Evolutionary conservation across 2,329 filamentous ascomycete species (phyloP), one percentile per base, ranked within the genome.

Genomic region (Corinectria fuckeliana): DNA sequence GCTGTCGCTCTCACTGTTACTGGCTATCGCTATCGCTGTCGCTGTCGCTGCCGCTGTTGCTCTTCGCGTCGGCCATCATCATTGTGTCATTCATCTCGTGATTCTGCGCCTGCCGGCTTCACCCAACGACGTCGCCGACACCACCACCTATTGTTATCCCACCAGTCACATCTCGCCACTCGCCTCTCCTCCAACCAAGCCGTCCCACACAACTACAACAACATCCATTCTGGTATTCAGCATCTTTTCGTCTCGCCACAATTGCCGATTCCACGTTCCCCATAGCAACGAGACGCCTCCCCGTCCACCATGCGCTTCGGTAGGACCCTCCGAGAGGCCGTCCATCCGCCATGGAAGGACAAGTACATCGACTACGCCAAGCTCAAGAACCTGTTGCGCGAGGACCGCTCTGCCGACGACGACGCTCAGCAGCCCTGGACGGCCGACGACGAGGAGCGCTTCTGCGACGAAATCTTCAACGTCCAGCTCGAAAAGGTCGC

Each of bases 281-380:
- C 32, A 55, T 21, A 28, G 20, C 58, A 36, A 45, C 41, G 51
- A 50, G 36, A 52, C 47, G 38, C 38, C n/a, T 47, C 30, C 23
- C 45, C 50, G 32, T 36, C 25, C 58, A 63, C 50, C 49, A 98
- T 99, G 95, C 91, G 92, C 71, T 99, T 97, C 82, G 94, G 94
- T 63, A 92, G 89, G 80, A 97, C 92, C 50, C 85, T 99, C 61
- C 87, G 88, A 71, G 86, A 87, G 71, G 88, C 91, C 60, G 82
- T 91, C 70, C 95, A 98, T 76, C 79, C 85, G 68, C 92, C 93
- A 73, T 99, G 94, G 94, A 91, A 90, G 77, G 91, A 90, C 75
- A 86, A 96, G 72, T 98, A 99, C 81, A 92, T 99, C 74, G 93
- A 98, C 81, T 99, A 99, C 78, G 81, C 85, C 70, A 97, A 94